Base-by-base conservation (phyloP, 306 rosid species). In the Vigna unguiculata region DNA sequence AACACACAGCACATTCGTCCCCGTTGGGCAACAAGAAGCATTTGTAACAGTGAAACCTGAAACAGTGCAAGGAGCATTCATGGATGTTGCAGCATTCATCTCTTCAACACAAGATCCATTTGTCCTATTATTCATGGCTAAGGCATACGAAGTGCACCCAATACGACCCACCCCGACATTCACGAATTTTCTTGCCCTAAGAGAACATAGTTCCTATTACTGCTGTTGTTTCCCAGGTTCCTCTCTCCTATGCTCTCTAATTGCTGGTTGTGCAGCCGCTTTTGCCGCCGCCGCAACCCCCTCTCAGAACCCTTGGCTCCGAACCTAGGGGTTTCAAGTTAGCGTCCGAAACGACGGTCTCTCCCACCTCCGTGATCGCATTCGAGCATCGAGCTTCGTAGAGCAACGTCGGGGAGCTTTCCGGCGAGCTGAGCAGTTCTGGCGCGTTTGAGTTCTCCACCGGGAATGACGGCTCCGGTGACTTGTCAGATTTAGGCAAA, bases 261-360 rank as follows among this genome's bases (percentile, higher is more conserved):
- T 51, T 96, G 59, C 98, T 98, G 10, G 99, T 96, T 58, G 99
- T 91, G 54, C 98, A 96, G 58, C 99, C 99, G 36, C 88, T 96
- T 9, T 21, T 89, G 3, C 88, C 32, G 3, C 32, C 91, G 4
- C 87, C 88, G 20, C 85, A 82, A 10, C 76, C 53, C 6, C 63
- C 83, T 36, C 89, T 89, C 34, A 81, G 78, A 45, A 55, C 84
- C 38, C 72, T 75, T 7, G 85, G 54, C 45, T 79, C 90, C 38
- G 84, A 87, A 43, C 73, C 90, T 61, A 86, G 90, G 83, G 97
- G 88, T 78, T 92, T 78, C 7, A 82, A 82, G 40, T 63, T 76
- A 71, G 65, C 83, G 51, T 86, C 87, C 0, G 96, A 86, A 13
- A 80, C 84, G 34, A 89, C 91, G 0, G 91, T 89, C 7, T 90